Evolutionary conservation across 441 rosid genomes (phyloP).

Genomic region (Gossypium laxum): DNA sequence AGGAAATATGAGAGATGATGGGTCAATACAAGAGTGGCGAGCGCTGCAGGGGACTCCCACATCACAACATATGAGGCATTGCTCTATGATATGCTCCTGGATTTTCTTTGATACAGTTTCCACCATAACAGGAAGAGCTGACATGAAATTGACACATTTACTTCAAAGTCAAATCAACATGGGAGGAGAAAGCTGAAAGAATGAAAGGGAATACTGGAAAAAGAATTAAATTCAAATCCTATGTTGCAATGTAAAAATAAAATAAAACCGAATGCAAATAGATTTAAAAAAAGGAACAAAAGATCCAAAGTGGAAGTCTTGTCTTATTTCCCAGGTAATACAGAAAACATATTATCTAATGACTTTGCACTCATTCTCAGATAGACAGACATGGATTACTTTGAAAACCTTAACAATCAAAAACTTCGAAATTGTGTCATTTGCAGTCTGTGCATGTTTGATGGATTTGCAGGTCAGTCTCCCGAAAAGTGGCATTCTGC

Average conservation of each 20-base stretch:
- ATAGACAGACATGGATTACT: not conserved
- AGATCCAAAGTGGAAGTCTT: not conserved
- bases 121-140: conserved; percentile 77
- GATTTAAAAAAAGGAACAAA: not conserved
- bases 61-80: conserved; percentile 87
- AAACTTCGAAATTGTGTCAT: not conserved
- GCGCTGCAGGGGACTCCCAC: conserved; percentile 85
- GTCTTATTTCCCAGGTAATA: not conserved
- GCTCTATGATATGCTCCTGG: conserved; percentile 75
- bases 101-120: conserved; percentile 69
- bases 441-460: not conserved
- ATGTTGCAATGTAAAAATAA: not conserved
- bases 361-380: not conserved
- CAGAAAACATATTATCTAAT: not conserved
- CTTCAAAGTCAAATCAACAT: not conserved
- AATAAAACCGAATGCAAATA: not conserved
- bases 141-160: conserved; percentile 18
- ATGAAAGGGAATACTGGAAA: not conserved
- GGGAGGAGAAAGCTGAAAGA: not conserved
- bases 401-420: not conserved
- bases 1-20: conserved; percentile 83
- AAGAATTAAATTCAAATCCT: not conserved
- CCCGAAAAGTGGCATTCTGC: not conserved
- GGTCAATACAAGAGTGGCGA: conserved; percentile 76
- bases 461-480: conserved; percentile 1